Evolutionary conservation across 2,329 filamentous ascomycete species (phyloP).

Genomic region (Paecilomyces dactylethromorphus): DNA sequence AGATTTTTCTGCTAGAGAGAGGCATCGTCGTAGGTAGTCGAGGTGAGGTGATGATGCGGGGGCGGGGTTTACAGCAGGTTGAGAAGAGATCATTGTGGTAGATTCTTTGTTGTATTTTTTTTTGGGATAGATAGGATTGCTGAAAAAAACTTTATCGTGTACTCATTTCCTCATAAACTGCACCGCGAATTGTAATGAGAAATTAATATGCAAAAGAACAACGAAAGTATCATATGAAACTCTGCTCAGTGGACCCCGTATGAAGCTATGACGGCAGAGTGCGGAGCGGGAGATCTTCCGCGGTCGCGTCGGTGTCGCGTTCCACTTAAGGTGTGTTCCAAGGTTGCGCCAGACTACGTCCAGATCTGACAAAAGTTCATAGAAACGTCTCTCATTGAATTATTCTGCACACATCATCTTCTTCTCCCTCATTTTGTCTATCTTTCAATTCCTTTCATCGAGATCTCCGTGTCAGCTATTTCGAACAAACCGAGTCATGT

Average conservation of each 20-base stretch:
- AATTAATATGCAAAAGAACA: neutral
- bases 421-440: neutral
- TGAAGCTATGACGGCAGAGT: slow-evolving; percentile 18
- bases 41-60: slow-evolving; percentile 21
- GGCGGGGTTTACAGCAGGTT: slow-evolving; percentile 2
- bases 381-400: neutral
- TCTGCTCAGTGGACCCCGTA: slow-evolving; percentile 14
- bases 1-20: slow-evolving; percentile 70
- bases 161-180: neutral
- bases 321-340: slow-evolving; percentile 3
- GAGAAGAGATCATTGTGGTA: slow-evolving; percentile 6
- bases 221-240: slow-evolving; percentile 1
- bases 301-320: slow-evolving; percentile 14
- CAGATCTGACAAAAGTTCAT: neutral
- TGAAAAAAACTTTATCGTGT: neutral
- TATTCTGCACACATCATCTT: neutral
- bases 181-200: neutral
- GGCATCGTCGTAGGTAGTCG: slow-evolving; percentile 61
- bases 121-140: neutral
- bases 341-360: neutral
- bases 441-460: neutral
- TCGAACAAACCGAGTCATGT: slow-evolving; percentile 3
- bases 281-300: neutral
- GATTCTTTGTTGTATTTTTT: neutral
- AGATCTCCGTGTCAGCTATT: neutral